Evolutionary conservation across 805 yeast genomes (phyloP).

Genomic region (Yamadazyma nakazawae): DNA sequence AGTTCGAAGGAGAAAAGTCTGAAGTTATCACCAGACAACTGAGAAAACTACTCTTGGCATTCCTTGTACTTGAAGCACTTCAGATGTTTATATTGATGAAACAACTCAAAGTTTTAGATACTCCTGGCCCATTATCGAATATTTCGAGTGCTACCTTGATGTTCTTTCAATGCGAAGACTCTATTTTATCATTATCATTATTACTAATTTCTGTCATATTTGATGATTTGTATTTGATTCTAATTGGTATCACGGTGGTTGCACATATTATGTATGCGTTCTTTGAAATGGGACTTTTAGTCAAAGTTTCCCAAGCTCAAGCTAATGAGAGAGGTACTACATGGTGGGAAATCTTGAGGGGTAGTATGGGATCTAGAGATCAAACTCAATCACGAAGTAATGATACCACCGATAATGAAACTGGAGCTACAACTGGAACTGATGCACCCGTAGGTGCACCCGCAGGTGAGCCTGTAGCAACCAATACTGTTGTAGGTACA

Average conservation of each 20-base stretch:
- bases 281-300: slow-evolving; percentile 73
- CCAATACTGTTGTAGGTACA: slow-evolving; percentile 7
- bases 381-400: neutral
- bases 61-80: slow-evolving; percentile 38
- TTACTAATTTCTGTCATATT: slow-evolving; percentile 55
- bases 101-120: slow-evolving; percentile 68
- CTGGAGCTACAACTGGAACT: neutral
- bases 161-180: slow-evolving; percentile 70
- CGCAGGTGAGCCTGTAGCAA: slow-evolving; percentile 6
- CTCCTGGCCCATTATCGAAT: slow-evolving; percentile 77
- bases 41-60: slow-evolving; percentile 43
- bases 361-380: slow-evolving; percentile 36
- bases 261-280: slow-evolving; percentile 67
- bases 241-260: slow-evolving; percentile 66
- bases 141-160: slow-evolving; percentile 55
- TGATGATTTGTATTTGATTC: slow-evolving; percentile 58
- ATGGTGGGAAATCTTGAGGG: slow-evolving; percentile 63
- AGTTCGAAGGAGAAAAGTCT: slow-evolving; percentile 51
- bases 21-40: slow-evolving; percentile 43
- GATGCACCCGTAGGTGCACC: neutral
- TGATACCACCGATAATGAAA: neutral
- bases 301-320: slow-evolving; percentile 65
- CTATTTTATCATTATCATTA: slow-evolving; percentile 60
- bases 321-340: slow-evolving; percentile 66
- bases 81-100: slow-evolving; percentile 58